Conservation (phyloP, 192 early-diverging fungal species). For the Coemansia sp. region DNA sequence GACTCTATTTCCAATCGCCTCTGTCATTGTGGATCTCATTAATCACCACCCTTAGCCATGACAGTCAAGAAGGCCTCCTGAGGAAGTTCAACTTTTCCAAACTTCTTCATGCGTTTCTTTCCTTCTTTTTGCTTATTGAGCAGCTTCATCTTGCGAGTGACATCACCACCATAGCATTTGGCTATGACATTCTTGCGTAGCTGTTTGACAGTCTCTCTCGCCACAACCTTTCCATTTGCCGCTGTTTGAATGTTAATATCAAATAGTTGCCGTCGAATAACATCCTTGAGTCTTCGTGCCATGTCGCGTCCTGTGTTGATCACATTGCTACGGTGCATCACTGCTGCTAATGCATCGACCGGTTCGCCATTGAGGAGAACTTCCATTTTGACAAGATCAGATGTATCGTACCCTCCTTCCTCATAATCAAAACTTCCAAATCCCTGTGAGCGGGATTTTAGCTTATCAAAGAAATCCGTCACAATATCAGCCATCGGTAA, state of each 20-base stretch:
- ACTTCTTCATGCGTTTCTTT: slow-evolving; percentile 92
- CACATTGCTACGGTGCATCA: slow-evolving; percentile 74
- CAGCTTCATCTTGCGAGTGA: slow-evolving; percentile 97
- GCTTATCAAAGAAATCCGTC: slow-evolving; percentile 91
- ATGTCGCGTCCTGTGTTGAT: slow-evolving; percentile 77
- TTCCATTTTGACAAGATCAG: slow-evolving; percentile 92
- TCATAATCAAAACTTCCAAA: slow-evolving; percentile 92
- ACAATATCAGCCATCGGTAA: slow-evolving; percentile 93
- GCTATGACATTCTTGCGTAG: slow-evolving; percentile 94
- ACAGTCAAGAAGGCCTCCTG: slow-evolving; percentile 82
- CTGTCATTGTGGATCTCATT: not conserved
- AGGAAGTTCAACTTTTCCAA: slow-evolving; percentile 85
- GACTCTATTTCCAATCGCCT: too few species aligned
- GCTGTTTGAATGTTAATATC: slow-evolving; percentile 93
- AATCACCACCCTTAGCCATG: slow-evolving; percentile 20
- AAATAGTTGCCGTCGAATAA: slow-evolving; percentile 87
- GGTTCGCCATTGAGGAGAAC: slow-evolving; percentile 87
- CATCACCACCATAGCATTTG: slow-evolving; percentile 96
- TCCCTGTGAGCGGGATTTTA: slow-evolving; percentile 88
- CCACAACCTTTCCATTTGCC: slow-evolving; percentile 79
- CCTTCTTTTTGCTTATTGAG: slow-evolving; percentile 93
- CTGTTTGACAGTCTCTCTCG: slow-evolving; percentile 82
- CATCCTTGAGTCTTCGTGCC: slow-evolving; percentile 75
- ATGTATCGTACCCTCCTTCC: slow-evolving; percentile 78
- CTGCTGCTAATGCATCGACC: slow-evolving; percentile 89